These are phyloP conservation scores for Pisolithus tinctorius DNA, from an alignment of 768 basidiomycete species.

Conservation along the genomic window DNA sequence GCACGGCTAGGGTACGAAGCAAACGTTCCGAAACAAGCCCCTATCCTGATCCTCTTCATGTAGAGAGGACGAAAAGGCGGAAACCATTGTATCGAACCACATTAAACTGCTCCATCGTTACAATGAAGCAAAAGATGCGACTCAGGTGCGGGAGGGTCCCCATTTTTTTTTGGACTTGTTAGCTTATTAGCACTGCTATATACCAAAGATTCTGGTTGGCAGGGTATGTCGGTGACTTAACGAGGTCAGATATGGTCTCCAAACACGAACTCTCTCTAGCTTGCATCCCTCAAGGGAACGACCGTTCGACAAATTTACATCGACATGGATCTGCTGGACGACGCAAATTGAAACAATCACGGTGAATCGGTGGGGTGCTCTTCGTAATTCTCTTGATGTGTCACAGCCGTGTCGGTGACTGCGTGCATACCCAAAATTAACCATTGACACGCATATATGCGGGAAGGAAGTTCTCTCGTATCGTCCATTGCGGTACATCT, in stretches of 20 bases:
- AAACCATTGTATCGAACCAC: slow-evolving; percentile 55
- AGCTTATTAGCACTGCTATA: slow-evolving; percentile 2
- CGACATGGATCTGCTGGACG: slow-evolving; percentile 59
- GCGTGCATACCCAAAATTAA: too few species aligned
- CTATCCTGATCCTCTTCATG: background rate
- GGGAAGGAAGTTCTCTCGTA: too few species aligned
- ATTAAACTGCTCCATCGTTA: slow-evolving; percentile 70
- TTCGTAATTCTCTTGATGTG: background rate
- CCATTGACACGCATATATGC: too few species aligned
- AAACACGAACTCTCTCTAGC: slow-evolving; percentile 33
- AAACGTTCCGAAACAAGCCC: background rate
- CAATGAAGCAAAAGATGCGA: slow-evolving; percentile 79
- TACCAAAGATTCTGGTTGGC: slow-evolving; percentile 65
- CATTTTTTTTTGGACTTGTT: background rate
- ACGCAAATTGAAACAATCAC: slow-evolving; percentile 32
- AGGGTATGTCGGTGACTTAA: slow-evolving; percentile 39
- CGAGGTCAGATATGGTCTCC: slow-evolving; percentile 6
- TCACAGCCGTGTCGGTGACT: background rate
- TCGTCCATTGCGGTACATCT: too few species aligned
- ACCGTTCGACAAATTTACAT: slow-evolving; percentile 71
- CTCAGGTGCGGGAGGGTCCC: slow-evolving; percentile 47
- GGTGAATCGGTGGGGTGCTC: background rate
- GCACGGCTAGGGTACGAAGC: slow-evolving; percentile 36
- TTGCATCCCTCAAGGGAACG: slow-evolving; percentile 62
- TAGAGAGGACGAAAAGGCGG: slow-evolving; percentile 43